Evolutionary conservation across 225 moss, liverwort and hornwort genomes (phyloP).

Genomic region (Polytrichum formosum): DNA sequence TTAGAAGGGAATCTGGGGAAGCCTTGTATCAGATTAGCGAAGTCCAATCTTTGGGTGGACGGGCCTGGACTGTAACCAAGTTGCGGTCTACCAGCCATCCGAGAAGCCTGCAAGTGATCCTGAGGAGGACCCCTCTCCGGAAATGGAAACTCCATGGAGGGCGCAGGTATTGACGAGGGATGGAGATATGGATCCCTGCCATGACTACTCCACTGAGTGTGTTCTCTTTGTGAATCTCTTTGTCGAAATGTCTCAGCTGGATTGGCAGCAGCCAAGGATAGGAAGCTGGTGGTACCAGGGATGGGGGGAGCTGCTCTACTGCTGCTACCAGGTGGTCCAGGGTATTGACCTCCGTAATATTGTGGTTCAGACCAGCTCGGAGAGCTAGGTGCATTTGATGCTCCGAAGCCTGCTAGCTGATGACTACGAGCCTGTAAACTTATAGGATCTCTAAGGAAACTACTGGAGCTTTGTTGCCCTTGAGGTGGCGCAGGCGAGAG

Average conservation of each 20-base stretch:
- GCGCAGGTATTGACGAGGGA: too few relatives aligned
- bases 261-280: constrained; percentile 1
- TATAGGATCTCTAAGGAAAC: not conserved
- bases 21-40: not conserved
- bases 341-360: not conserved
- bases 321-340: constrained; percentile 3
- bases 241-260: not conserved
- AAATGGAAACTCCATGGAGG: not conserved
- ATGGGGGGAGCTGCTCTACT: not conserved
- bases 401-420: not conserved
- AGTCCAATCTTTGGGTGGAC: not conserved
- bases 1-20: not conserved
- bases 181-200: too few relatives aligned
- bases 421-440: too few relatives aligned
- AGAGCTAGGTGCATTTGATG: not conserved
- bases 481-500: not conserved
- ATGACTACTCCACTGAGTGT: too few relatives aligned
- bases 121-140: not conserved
- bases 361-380: constrained; percentile 5
- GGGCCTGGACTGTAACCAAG: constrained; percentile 1
- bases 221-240: too few relatives aligned
- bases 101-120: not conserved
- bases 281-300: not conserved
- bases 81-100: constrained; percentile 1
- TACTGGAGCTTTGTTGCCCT: not conserved